Conservation (phyloP, 139 green algal species). For the Chlamydomonas urium region DNA sequence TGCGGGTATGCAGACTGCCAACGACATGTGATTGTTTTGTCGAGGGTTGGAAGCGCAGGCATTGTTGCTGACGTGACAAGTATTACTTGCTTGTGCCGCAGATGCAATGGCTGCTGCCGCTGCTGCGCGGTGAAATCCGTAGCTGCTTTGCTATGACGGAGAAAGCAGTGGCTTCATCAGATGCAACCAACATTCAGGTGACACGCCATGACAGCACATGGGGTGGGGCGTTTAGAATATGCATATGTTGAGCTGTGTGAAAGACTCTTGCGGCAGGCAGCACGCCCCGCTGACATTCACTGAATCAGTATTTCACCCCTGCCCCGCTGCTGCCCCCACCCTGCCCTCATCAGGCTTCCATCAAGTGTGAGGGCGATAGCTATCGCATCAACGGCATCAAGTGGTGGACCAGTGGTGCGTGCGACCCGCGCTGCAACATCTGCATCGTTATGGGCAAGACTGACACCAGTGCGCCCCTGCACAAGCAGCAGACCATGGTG, state of each 20-base stretch:
- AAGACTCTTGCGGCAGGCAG: too few relatives aligned
- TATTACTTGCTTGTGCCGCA: too few relatives aligned
- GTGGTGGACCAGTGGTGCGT: slow-evolving; percentile 93
- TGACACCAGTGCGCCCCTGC: slow-evolving; percentile 40
- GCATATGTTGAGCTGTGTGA: not conserved
- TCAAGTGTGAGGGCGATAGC: slow-evolving; percentile 24
- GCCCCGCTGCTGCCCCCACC: not conserved
- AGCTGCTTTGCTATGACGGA: slow-evolving; percentile 99
- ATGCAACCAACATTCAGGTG: slow-evolving; percentile 94
- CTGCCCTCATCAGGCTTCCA: slow-evolving; percentile 15
- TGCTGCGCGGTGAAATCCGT: slow-evolving; percentile 84
- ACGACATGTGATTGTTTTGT: too few relatives aligned
- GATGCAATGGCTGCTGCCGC: slow-evolving; percentile 81
- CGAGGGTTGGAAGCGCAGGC: too few relatives aligned
- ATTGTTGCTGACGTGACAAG: too few relatives aligned
- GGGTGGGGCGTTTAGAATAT: not conserved
- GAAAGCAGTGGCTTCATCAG: slow-evolving; percentile 88
- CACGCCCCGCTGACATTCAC: too few relatives aligned
- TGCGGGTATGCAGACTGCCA: too few relatives aligned
- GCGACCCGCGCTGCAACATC: slow-evolving; percentile 73
- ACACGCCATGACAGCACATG: too few relatives aligned
- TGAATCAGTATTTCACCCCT: too few relatives aligned
- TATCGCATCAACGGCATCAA: slow-evolving; percentile 82
- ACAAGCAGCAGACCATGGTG: slow-evolving; percentile 93
- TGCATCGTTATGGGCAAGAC: slow-evolving; percentile 97